Conservation (phyloP, 2,329 filamentous ascomycete species). For the Daldinia eschscholtzii region DNA sequence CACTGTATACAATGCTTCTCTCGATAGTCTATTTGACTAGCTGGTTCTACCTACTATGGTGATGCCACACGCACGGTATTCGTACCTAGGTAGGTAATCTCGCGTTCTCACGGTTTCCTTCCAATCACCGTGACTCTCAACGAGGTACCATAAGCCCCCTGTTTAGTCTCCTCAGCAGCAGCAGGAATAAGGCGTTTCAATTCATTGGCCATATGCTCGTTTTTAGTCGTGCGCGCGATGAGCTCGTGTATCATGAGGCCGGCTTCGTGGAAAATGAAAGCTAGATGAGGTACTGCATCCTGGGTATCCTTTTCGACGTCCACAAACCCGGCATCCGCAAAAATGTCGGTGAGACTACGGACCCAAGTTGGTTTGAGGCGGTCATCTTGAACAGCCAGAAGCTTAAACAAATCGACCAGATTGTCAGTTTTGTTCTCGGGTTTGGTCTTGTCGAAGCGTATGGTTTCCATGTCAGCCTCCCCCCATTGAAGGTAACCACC, state of each 20-base stretch:
- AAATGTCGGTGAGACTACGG: neutral
- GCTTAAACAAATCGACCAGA: neutral
- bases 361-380: neutral
- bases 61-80: too few species aligned
- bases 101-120: neutral
- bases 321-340: neutral
- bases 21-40: too few species aligned
- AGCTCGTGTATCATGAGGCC: conserved; percentile 45
- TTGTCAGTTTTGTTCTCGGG: neutral
- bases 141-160: conserved; percentile 33
- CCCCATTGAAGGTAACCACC: neutral
- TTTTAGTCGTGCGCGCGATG: conserved; percentile 44
- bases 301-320: neutral
- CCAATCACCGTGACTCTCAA: conserved; percentile 6
- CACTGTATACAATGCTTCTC: too few species aligned
- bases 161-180: conserved; percentile 32
- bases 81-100: too few species aligned
- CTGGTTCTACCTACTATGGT: too few species aligned
- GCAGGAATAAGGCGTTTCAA: conserved; percentile 36
- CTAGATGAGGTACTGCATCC: neutral
- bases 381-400: neutral
- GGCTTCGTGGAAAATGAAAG: conserved; percentile 19
- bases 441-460: neutral
- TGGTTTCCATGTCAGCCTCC: neutral
- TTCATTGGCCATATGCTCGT: conserved; percentile 37